phyloP scores from a whole-genome alignment of 2,329 filamentous ascomycete species.

The Cercospora sp. region DNA sequence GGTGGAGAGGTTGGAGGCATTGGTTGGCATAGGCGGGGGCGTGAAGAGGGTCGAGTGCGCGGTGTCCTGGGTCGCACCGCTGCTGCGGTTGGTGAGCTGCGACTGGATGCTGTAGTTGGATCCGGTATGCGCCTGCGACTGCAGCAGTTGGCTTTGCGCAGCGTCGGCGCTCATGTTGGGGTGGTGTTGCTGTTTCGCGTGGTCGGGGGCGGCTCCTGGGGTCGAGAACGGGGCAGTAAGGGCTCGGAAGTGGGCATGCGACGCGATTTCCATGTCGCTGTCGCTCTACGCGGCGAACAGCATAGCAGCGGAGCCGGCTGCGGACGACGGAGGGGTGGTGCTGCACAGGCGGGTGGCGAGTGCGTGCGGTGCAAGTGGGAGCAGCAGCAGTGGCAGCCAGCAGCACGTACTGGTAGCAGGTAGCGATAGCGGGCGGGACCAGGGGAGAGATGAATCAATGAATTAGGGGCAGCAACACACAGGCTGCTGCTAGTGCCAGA shows the following conservation, averaged over 20 bases:
- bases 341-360: conserved; percentile 1
- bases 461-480: not conserved
- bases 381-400: not conserved
- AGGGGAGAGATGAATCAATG: conserved; percentile 3
- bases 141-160: conserved; percentile 41
- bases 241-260: conserved; percentile 33
- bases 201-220: conserved; percentile 24
- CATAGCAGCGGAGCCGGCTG: conserved; percentile 12
- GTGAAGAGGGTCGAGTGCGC: conserved; percentile 48
- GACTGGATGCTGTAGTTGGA: conserved; percentile 50
- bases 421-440: not conserved
- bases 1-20: conserved; percentile 31
- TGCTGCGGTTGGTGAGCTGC: conserved; percentile 48
- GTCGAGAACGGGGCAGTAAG: conserved; percentile 35
- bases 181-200: conserved; percentile 11
- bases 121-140: conserved; percentile 48
- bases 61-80: conserved; percentile 51
- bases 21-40: conserved; percentile 37
- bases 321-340: not conserved
- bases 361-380: not conserved
- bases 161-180: conserved; percentile 24
- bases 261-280: conserved; percentile 35
- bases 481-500: not conserved
- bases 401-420: not conserved
- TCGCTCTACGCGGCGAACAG: conserved; percentile 23